Percentiles rank a stretch among this genome's conserved stretches.
Conservation (phyloP, 805 yeast genomes). For the Blastobotrys peoriensis region DNA sequence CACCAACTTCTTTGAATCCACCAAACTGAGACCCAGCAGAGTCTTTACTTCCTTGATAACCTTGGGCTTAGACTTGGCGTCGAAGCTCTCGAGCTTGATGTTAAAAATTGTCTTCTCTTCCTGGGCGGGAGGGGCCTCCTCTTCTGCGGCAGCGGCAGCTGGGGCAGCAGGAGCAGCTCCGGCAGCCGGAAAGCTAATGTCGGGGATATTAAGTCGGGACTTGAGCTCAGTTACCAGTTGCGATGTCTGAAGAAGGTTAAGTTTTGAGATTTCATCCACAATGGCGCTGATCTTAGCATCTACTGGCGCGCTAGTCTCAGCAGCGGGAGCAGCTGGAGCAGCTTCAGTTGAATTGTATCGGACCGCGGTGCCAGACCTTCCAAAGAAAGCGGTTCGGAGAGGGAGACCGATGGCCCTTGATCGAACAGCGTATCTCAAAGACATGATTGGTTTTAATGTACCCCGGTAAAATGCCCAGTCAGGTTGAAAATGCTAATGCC, state of each 20-base stretch:
- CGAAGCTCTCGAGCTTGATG: slow-evolving; percentile 88
- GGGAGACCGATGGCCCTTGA: background rate
- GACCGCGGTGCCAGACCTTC: slow-evolving; percentile 8
- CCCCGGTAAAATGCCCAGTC: too few relatives aligned
- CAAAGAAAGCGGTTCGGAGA: background rate
- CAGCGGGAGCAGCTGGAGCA: slow-evolving; percentile 31
- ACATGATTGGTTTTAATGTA: too few relatives aligned
- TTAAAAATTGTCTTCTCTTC: slow-evolving; percentile 93
- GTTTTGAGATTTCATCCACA: slow-evolving; percentile 83
- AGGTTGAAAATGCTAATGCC: too few relatives aligned
- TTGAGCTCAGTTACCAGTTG: slow-evolving; percentile 63
- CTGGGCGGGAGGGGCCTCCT: slow-evolving; percentile 69
- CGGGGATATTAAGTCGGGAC: slow-evolving; percentile 84
- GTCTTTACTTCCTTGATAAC: slow-evolving; percentile 95
- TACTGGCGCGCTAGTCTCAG: slow-evolving; percentile 39
- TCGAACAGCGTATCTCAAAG: slow-evolving; percentile 6
- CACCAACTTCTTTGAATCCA: slow-evolving; percentile 95
- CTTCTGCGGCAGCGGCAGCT: slow-evolving; percentile 65
- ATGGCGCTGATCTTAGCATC: slow-evolving; percentile 84
- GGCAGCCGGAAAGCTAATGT: slow-evolving; percentile 78
- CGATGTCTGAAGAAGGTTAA: slow-evolving; percentile 93
- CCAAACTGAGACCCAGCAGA: slow-evolving; percentile 83
- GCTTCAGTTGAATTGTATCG: slow-evolving; percentile 37
- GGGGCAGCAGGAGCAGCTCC: slow-evolving; percentile 55
- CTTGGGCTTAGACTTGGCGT: slow-evolving; percentile 93